Base-by-base conservation (phyloP, 345 rosid species). In the Erucastrum elatum region DNA sequence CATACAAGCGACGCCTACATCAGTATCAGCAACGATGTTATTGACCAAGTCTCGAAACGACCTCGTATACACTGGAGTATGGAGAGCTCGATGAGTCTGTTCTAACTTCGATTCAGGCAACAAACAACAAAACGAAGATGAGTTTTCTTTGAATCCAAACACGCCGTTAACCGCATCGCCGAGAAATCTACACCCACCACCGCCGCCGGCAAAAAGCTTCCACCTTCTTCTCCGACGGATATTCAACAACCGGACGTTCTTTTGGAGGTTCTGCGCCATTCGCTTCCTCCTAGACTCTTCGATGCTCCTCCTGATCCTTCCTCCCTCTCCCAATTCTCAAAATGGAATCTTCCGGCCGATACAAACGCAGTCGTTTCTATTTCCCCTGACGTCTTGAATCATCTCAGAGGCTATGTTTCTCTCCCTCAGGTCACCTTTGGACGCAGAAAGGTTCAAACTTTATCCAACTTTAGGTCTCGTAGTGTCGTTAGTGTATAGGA, bases 351-450 rank as follows among this genome's bases (percentile, higher is more conserved):
- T 13, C 84, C 4, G 21, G 51, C 83, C 4, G 87, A 87, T 31
- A 84, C 78, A 0, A 82, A 77, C 73, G 69, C 71, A 16, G 49
- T 51, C 8, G 76, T 85, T 26, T 53, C 81, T 15, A 81, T 79
- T 30, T 87, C 90, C 51, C 79, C 91, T 12, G 94, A 88, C 68
- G 89, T 80, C 5, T 72, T 92, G 75, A 94, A 91, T 79, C 97
- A 97, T 71, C 97, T 94, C 64, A 86, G 97, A 78, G 91, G 90
- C 80, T 88, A 91, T 53, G 63, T 94, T 5, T 86, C 97, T 53
- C 78, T 94, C 68, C 98, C 97, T 62, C 97, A 87, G 82, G 97
- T 94, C 87, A 88, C 95, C 0, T 89, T 92, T 68, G 98, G 97
- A 55, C 96, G 94, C 63, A 90, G 80, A 87, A 94, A 97, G 98